phyloP scores from a whole-genome alignment of 495 filamentous ascomycete species.

The Neurospora sp. region DNA sequence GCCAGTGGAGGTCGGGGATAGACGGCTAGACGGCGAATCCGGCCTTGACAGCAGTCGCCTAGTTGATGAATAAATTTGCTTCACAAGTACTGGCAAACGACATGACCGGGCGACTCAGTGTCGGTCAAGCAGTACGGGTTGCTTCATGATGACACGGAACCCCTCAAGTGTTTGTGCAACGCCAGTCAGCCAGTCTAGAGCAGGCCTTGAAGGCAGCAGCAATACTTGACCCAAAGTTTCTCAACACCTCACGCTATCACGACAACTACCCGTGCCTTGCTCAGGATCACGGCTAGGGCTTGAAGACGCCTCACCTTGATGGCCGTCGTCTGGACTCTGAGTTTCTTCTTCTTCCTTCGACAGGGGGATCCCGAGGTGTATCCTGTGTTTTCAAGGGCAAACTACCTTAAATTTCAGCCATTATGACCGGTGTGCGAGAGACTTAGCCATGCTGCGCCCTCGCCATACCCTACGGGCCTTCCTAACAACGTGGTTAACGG shows the following conservation, averaged over 20 bases:
- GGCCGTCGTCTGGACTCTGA: neutral
- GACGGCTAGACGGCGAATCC: neutral
- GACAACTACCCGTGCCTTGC: neutral
- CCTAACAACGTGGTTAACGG: neutral
- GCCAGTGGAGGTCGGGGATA: neutral
- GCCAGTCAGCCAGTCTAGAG: neutral
- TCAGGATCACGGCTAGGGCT: neutral
- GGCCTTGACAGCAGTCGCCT: neutral
- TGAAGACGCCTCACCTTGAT: neutral
- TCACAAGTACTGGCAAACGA: neutral
- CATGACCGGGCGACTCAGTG: neutral
- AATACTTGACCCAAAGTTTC: neutral
- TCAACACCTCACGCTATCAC: neutral
- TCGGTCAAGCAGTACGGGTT: neutral
- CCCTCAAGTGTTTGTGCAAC: neutral
- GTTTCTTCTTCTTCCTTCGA: neutral
- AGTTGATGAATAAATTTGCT: neutral
- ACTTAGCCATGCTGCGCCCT: neutral
- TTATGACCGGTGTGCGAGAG: neutral
- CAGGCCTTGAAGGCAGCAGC: neutral
- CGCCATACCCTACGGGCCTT: neutral
- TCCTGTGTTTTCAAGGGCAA: neutral
- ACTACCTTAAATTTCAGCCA: neutral
- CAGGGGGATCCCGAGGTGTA: neutral
- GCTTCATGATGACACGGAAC: neutral